Evolutionary conservation across 768 basidiomycete species (phyloP).

Genomic region (Suillus ampliporus): DNA sequence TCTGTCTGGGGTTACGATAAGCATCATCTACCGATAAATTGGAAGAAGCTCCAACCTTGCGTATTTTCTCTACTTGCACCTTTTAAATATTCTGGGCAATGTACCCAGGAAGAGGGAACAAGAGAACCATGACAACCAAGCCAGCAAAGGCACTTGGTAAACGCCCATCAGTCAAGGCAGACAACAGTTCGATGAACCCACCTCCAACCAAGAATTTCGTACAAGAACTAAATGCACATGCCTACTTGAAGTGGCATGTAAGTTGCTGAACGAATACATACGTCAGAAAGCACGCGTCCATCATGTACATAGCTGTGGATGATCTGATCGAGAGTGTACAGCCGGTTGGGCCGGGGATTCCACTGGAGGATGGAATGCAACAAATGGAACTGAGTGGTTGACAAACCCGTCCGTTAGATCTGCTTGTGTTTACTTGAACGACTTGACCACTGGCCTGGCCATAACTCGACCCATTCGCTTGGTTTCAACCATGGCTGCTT

Average conservation of each 20-base stretch:
- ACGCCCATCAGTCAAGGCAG: not conserved
- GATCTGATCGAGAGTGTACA: slow-evolving; percentile 3
- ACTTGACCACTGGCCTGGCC: slow-evolving; percentile 7
- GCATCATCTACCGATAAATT: not conserved
- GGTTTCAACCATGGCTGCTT: slow-evolving; percentile 29
- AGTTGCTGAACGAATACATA: slow-evolving; percentile 5
- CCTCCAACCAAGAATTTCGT: slow-evolving; percentile 52
- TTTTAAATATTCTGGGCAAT: slow-evolving; percentile 53
- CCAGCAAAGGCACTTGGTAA: slow-evolving; percentile 53
- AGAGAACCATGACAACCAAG: slow-evolving; percentile 52
- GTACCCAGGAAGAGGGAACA: slow-evolving; percentile 63
- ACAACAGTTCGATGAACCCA: not conserved
- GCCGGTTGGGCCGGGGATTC: not conserved
- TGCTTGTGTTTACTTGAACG: not conserved
- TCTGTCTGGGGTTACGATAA: slow-evolving; percentile 46
- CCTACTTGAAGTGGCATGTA: slow-evolving; percentile 17
- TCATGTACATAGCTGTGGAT: not conserved
- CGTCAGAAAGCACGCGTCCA: not conserved
- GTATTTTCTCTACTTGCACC: slow-evolving; percentile 55
- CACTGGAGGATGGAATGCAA: not conserved
- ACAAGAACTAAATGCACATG: slow-evolving; percentile 51
- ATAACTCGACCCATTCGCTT: slow-evolving; percentile 63
- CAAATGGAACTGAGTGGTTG: not conserved
- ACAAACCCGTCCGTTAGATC: not conserved
- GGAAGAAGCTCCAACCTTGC: slow-evolving; percentile 35